A percentile compares a stretch with the other conserved stretches of the same genome.
These are phyloP conservation scores for Calonectria honghensis DNA, from an alignment of 2,329 filamentous ascomycete species.

Conservation along the genomic window DNA sequence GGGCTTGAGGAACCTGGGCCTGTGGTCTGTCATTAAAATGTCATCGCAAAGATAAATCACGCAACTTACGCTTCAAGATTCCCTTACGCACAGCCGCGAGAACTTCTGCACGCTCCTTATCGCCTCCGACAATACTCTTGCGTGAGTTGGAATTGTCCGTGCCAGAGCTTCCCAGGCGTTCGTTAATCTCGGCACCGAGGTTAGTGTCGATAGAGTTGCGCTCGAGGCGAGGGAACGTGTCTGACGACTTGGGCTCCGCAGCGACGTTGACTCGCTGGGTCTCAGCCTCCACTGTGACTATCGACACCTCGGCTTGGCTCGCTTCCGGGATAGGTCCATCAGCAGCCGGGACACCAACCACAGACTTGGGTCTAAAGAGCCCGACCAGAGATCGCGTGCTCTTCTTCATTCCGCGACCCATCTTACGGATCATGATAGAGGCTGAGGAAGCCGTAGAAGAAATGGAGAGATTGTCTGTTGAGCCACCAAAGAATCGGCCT, in stretches of 20 bases:
- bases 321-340: slow-evolving; percentile 80
- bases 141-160: slow-evolving; percentile 79
- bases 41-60: too few relatives aligned
- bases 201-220: slow-evolving; percentile 85
- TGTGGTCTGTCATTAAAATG: slow-evolving; percentile 47
- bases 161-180: slow-evolving; percentile 73
- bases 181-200: slow-evolving; percentile 67
- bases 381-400: slow-evolving; percentile 92
- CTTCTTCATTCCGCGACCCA: slow-evolving; percentile 99
- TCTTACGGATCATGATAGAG: slow-evolving; percentile 96
- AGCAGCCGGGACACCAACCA: slow-evolving; percentile 84
- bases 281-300: slow-evolving; percentile 97
- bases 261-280: slow-evolving; percentile 88
- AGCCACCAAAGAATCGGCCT: slow-evolving; percentile 89
- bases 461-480: slow-evolving; percentile 95
- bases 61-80: slow-evolving; percentile 87
- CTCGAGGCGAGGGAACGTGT: slow-evolving; percentile 87
- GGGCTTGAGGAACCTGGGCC: slow-evolving; percentile 80
- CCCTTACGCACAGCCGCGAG: slow-evolving; percentile 95
- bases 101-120: slow-evolving; percentile 92
- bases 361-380: slow-evolving; percentile 94
- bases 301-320: slow-evolving; percentile 90
- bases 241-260: slow-evolving; percentile 79
- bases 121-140: slow-evolving; percentile 93
- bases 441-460: slow-evolving; percentile 93